Evolutionary conservation across 1,284 basidiomycete species (phyloP), one percentile per base, ranked within the genome.

Genomic region (Prillingera fragicola): DNA sequence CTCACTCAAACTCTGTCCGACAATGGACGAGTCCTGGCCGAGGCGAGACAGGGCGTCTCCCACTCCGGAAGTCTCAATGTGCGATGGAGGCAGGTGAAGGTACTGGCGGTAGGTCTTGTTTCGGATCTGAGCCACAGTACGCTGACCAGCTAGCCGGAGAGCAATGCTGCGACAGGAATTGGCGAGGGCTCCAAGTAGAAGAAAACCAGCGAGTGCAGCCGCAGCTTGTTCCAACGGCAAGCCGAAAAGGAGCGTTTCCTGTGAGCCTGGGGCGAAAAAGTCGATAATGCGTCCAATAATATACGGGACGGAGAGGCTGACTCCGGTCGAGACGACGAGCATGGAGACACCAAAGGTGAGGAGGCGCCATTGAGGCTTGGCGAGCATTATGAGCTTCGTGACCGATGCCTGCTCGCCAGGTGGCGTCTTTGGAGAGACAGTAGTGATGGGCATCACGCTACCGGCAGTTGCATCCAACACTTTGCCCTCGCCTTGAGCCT

Each of bases 21-120:
- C 60, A 21, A 70, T 68, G 3, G 60, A 62, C 13, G 67, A 68
- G 46, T 70, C 67, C 50, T 70, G 67, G 13, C 67, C 65, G 3
- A 70, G 52, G 35, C 67, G 63, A 5, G 67, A 70, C 21, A 70
- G 56, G 1, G 67, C 67, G 43, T 70, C 67, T 33, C 67, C 67
- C 28, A 70, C 67, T 21, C 67, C 67, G 17, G 58, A 45, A 0
- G 59, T 56, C 44, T 70, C 67, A 43, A 70, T 70, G 45, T 70
- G 65, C 24, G 67, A 67, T 3, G 67, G 67, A 0, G 67, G 67
- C 21, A 70, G 43, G 5, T 63, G 49, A 25, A 70, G 57, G 56
- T 61, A 70, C 50, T 70, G 67, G 24, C 46, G 56, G 48, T 70
- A 70, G 8, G 67, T 70, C 52, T 63, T 56, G 49, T 70, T 70